Percentiles rank a stretch among this genome's conserved stretches.
Evolutionary conservation across 345 rosid species (phyloP).

Genomic region (Hirschfeldia incana): DNA sequence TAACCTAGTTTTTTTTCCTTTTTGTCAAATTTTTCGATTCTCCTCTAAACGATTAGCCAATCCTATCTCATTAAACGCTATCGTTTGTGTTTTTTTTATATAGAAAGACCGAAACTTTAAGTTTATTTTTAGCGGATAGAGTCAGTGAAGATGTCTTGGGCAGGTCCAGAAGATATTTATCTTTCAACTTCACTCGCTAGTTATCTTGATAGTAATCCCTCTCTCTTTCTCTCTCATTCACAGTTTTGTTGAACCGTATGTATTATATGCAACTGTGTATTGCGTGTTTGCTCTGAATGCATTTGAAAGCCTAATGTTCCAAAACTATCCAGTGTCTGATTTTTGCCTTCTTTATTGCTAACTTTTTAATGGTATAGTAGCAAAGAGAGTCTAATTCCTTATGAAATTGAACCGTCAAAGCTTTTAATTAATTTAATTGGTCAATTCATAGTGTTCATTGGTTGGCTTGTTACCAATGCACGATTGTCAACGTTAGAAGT

Average conservation of each 20-base stretch:
- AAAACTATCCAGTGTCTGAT: neutral
- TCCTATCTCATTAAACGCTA: too few relatives aligned
- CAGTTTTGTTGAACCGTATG: neutral
- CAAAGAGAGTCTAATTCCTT: neutral
- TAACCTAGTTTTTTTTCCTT: conserved; percentile 23
- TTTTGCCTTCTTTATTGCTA: too few relatives aligned
- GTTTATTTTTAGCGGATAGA: conserved; percentile 14
- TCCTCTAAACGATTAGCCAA: conserved; percentile 34
- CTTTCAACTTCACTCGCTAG: neutral
- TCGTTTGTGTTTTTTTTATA: conserved; percentile 34
- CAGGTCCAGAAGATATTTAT: neutral
- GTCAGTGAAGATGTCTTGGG: conserved; percentile 37
- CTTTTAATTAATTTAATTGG: neutral
- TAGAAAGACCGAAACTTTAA: conserved; percentile 44
- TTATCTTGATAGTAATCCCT: neutral
- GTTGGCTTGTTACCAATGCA: neutral
- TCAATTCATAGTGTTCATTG: neutral
- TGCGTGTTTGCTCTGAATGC: neutral
- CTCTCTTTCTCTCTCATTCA: neutral
- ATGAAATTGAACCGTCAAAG: neutral
- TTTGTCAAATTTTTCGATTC: too few relatives aligned
- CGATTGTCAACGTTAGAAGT: neutral
- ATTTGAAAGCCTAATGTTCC: neutral
- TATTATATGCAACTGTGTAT: neutral
- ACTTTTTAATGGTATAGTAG: too few relatives aligned